Evolutionary conservation across 352 stramenopile species (phyloP), one percentile per base, ranked within the genome.

Genomic region (Globisporangium emineosum): DNA sequence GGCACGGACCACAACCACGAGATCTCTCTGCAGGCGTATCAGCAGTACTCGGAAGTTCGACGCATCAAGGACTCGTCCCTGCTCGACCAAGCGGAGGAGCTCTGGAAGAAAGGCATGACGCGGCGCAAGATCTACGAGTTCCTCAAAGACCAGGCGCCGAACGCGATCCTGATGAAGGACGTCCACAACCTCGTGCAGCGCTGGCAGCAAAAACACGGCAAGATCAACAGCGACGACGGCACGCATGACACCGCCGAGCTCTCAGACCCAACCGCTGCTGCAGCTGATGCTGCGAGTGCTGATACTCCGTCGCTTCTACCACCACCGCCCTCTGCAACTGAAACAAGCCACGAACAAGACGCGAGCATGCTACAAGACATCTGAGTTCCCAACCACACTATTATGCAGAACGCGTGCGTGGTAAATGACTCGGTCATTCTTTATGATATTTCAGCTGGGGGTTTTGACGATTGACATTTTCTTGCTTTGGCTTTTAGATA

Each of bases 111-210:
- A 12, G 83, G 83, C 21, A 70, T 73, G 32, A 75, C 77, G 42
- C 77, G 83, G 35, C 81, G 83, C 40, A 81, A 83, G 29, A 72
- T 93, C 45, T 93, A 83, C 43, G 81, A 93, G 67, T 88, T 85
- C 57, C 63, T 93, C 17, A 90, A 91, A 57, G 80, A 85, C n/a
- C 72, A 73, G 19, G 75, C 77, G 19, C 72, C 76, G 13, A 81
- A 67, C 52, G 40, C 40, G 40, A 76, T 93, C 32, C 62, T 89
- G 15, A 93, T 93, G 83, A 93, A 93, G 52, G 83, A 93, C 58
- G 76, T 93, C 12, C 83, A 93, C 66, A 93, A 93, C 42, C 77
- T 91, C 19, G 80, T 90, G 52, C 78, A 89, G 62, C 69, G 77
- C 10, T 93, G 83, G 83, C 82, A 91, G 64, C 62, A 78, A 23